Conservation (phyloP, 345 rosid species). For the Eucalyptus camaldulensis region DNA sequence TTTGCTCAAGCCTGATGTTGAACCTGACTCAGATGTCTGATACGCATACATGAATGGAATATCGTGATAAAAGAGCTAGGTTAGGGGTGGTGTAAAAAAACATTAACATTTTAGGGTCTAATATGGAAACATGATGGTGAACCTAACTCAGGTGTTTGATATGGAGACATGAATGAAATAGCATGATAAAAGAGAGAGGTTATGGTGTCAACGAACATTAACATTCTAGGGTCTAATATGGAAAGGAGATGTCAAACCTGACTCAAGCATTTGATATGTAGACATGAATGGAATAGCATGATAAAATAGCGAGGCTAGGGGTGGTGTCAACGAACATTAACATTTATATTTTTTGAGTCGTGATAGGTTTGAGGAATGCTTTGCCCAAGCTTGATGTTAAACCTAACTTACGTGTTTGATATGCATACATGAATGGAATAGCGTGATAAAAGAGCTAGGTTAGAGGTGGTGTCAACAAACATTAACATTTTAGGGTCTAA, state of each 20-base stretch:
- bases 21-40: not conserved
- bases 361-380: too few relatives aligned
- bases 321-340: too few relatives aligned
- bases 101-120: not conserved
- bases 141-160: too few relatives aligned
- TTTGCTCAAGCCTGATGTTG: not conserved
- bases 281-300: too few relatives aligned
- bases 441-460: not conserved
- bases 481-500: not conserved
- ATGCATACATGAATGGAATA: not conserved
- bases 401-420: too few relatives aligned
- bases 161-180: not conserved
- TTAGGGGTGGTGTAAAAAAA: not conserved
- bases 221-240: not conserved
- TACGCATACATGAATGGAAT: not conserved
- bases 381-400: not conserved
- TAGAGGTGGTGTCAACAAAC: not conserved
- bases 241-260: too few relatives aligned
- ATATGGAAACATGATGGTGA: not conserved
- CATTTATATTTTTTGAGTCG: too few relatives aligned
- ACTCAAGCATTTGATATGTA: too few relatives aligned
- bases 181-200: not conserved
- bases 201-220: not conserved
- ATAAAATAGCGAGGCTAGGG: too few relatives aligned
- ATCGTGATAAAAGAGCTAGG: not conserved